Conservation (phyloP, 306 rosid species). For the Cajanus cajan region DNA sequence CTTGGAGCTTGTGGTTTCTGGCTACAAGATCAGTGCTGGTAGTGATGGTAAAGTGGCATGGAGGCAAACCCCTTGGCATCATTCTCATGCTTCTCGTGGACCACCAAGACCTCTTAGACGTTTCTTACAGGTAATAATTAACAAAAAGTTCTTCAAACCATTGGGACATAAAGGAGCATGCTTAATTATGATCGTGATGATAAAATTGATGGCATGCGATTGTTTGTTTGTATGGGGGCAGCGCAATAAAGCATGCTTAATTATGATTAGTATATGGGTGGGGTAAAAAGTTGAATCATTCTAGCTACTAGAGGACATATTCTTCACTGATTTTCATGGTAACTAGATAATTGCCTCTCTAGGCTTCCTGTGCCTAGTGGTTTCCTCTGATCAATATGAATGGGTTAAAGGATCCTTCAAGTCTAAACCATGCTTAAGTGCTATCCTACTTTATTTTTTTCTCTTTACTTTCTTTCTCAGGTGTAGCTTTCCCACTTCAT, state of each 20-base stretch:
- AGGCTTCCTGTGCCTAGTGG: not conserved
- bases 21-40: constrained; percentile 89
- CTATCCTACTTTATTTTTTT: not conserved
- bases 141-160: not conserved
- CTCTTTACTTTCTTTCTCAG: not conserved
- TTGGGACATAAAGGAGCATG: constrained; percentile 15
- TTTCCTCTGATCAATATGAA: not conserved
- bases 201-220: not conserved
- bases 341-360: not conserved
- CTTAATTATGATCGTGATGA: constrained; percentile 22
- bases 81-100: constrained; percentile 94
- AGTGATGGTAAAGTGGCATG: constrained; percentile 92
- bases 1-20: constrained; percentile 76
- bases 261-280: constrained; percentile 22
- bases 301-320: not conserved
- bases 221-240: not conserved
- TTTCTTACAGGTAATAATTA: constrained; percentile 65
- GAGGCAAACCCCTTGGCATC: constrained; percentile 99
- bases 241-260: constrained; percentile 33
- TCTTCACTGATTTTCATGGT: constrained; percentile 19
- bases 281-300: constrained; percentile 19
- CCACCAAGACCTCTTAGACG: constrained; percentile 93
- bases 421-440: not conserved
- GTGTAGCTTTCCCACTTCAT: not conserved
- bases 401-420: not conserved